Evolutionary conservation across 306 rosid genomes (phyloP).

Genomic region (Mimosa bimucronata): DNA sequence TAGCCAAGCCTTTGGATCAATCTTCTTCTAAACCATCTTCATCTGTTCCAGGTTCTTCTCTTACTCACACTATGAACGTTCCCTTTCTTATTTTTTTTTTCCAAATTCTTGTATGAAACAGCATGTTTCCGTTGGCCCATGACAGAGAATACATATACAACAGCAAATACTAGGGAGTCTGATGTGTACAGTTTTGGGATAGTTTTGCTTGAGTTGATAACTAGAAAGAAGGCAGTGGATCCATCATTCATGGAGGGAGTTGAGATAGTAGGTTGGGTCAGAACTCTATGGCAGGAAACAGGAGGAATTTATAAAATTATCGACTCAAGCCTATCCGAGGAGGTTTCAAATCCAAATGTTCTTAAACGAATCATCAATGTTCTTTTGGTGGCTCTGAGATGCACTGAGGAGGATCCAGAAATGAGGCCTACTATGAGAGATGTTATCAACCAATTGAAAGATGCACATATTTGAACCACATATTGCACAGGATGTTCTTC

Average conservation of each 20-base stretch:
- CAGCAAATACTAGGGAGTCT: conserved; percentile 52
- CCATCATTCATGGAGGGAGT: conserved; percentile 52
- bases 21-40: conserved; percentile 48
- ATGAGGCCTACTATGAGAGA: conserved; percentile 69
- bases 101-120: not conserved
- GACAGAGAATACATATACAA: conserved; percentile 70
- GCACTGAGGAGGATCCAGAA: conserved; percentile 62
- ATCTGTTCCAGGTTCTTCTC: conserved; percentile 52
- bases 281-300: conserved; percentile 51
- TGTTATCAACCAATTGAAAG: conserved; percentile 51
- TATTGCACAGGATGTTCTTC: not conserved
- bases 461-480: conserved; percentile 20
- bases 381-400: conserved; percentile 61
- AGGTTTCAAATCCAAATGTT: conserved; percentile 44
- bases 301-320: conserved; percentile 52
- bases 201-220: conserved; percentile 77
- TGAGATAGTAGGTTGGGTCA: conserved; percentile 59
- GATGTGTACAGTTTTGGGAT: conserved; percentile 85
- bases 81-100: conserved; percentile 15
- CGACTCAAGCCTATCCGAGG: conserved; percentile 59
- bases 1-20: not conserved
- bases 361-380: conserved; percentile 54
- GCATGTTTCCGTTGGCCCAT: conserved; percentile 17
- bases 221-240: conserved; percentile 66
- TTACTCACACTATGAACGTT: not conserved